Evolutionary conservation across 148 eudicot genomes (phyloP).

Genomic region (Diospyros lotus): DNA sequence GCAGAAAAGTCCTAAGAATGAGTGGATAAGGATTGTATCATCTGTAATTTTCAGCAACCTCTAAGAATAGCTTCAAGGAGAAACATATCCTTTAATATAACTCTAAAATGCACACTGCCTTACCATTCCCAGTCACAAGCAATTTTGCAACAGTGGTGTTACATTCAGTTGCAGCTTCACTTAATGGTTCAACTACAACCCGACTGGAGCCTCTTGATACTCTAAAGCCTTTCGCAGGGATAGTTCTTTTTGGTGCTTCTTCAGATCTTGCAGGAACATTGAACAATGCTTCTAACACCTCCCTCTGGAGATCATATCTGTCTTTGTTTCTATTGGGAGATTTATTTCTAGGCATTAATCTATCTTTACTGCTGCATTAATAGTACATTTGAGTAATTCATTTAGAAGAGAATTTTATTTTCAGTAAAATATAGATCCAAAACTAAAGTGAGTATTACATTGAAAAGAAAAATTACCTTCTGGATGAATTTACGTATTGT

Average conservation of each 20-base stretch:
- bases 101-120: conserved; percentile 7
- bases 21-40: background rate
- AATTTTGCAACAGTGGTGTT: conserved; percentile 36
- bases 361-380: conserved; percentile 13
- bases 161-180: conserved; percentile 29
- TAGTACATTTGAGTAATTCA: background rate
- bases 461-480: conserved; percentile 20
- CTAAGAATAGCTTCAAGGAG: background rate
- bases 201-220: conserved; percentile 37
- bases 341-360: conserved; percentile 12
- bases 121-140: conserved; percentile 37
- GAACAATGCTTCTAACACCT: conserved; percentile 58
- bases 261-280: conserved; percentile 43
- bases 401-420: background rate
- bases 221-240: conserved; percentile 14
- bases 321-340: conserved; percentile 29
- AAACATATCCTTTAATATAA: background rate
- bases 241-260: conserved; percentile 25
- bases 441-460: background rate
- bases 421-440: background rate
- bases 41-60: conserved; percentile 1
- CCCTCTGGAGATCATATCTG: conserved; percentile 39
- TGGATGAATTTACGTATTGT: conserved; percentile 1
- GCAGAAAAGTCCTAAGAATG: conserved; percentile 4
- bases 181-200: conserved; percentile 37